These are phyloP conservation scores for Magnolia sinica DNA, from an alignment of 164 flowering plant genomes.

Conservation along the genomic window DNA sequence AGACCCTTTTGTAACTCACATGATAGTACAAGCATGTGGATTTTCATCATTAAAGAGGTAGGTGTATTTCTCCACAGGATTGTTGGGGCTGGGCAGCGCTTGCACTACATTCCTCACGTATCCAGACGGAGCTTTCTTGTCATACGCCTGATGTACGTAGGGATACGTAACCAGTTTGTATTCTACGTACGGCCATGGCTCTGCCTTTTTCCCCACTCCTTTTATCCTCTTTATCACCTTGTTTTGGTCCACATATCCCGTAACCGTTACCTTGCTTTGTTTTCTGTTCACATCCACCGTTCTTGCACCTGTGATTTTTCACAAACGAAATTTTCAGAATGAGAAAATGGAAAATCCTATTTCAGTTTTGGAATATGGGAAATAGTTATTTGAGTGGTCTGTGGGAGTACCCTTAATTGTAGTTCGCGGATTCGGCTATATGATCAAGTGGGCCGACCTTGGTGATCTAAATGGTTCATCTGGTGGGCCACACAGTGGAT, in stretches of 20 bases:
- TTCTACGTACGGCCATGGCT: conserved; percentile 76
- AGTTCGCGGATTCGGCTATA: too few relatives aligned
- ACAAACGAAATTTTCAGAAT: neutral
- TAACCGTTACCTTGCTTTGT: conserved; percentile 55
- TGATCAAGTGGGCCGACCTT: too few relatives aligned
- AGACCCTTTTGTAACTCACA: conserved; percentile 24
- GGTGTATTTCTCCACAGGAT: conserved; percentile 35
- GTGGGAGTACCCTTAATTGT: too few relatives aligned
- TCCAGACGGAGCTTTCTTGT: conserved; percentile 73
- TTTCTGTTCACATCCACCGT: conserved; percentile 58
- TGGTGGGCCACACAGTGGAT: too few relatives aligned
- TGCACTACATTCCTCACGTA: conserved; percentile 47
- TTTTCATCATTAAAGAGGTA: conserved; percentile 71
- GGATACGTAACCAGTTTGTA: conserved; percentile 62
- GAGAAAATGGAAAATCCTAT: neutral
- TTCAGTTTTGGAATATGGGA: neutral
- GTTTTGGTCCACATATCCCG: conserved; percentile 61
- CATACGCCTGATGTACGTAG: conserved; percentile 52
- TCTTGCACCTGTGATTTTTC: conserved; percentile 37
- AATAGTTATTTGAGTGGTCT: too few relatives aligned
- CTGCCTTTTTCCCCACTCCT: conserved; percentile 67
- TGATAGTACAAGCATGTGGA: conserved; percentile 65
- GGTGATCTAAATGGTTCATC: too few relatives aligned
- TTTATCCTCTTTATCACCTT: conserved; percentile 66
- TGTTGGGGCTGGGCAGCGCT: conserved; percentile 35